phyloP scores from a whole-genome alignment of 768 basidiomycete genomes.

The Hygrocybe coccinea region DNA sequence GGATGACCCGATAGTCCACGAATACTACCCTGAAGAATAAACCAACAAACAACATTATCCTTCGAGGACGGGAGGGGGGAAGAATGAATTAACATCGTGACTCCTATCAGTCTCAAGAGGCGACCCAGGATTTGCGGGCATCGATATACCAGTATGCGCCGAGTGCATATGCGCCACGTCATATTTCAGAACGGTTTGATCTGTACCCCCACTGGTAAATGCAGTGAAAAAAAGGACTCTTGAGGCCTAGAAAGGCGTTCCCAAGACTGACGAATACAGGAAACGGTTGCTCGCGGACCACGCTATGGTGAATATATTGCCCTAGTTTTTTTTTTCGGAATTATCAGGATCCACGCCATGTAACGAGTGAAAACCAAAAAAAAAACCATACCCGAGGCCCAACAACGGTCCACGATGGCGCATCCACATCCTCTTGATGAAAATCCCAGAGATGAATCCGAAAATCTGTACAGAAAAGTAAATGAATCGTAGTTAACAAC shows the following conservation, averaged over 20 bases:
- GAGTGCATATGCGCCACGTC: constrained; percentile 33
- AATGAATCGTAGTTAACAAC: no score
- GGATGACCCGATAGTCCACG: constrained; percentile 63
- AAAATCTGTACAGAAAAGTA: constrained; percentile 37
- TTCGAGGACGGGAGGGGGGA: no score
- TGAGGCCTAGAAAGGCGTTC: constrained; percentile 3
- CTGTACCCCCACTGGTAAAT: constrained; percentile 48
- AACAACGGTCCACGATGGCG: constrained; percentile 38
- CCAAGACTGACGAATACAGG: constrained; percentile 54
- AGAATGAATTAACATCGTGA: neutral
- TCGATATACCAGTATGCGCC: neutral
- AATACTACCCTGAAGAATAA: constrained; percentile 57
- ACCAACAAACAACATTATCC: no score
- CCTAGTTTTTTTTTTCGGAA: constrained; percentile 40
- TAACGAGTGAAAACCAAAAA: neutral
- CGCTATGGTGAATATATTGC: constrained; percentile 64
- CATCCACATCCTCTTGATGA: constrained; percentile 49
- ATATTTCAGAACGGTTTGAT: constrained; percentile 48
- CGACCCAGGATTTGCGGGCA: neutral
- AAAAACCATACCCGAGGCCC: constrained; percentile 43
- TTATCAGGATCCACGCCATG: constrained; percentile 8
- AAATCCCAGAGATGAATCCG: constrained; percentile 62
- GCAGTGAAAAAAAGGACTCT: neutral
- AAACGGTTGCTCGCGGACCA: constrained; percentile 65
- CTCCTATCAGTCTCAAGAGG: neutral